Base-by-base conservation (phyloP, 306 rosid species). In the Fagus crenata region DNA sequence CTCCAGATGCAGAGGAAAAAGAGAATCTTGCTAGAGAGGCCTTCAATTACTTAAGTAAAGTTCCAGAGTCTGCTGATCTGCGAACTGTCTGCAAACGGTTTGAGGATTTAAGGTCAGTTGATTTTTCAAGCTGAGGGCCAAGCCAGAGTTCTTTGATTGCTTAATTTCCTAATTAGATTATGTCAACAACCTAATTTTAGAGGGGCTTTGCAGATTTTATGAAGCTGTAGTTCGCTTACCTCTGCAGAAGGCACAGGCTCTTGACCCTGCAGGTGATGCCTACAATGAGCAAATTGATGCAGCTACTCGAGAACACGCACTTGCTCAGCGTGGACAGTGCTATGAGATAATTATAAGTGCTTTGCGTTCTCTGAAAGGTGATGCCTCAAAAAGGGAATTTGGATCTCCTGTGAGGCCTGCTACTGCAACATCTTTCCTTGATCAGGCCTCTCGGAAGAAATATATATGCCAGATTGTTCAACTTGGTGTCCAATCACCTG, bases 151-250 rank as follows among this genome's bases (percentile, higher is more conserved):
- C 56, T 77, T 81, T 56, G 60, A 54, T 79, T 77, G 56, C 53
- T n/a, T 49, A n/a, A 67, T 7, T 33, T 28, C 46, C 6, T 79
- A 43, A 28, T 61, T 67, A 46, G 71, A 72, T 74, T 80, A 67
- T 67, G 56, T 83, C 73, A 81, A 63, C 76, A 74, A 70, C 67
- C 75, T 85, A 64, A 80, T 51, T 49, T 43, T 64, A 55, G 71
- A 73, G 64, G 49, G 69, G 39, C 2, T 32, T 78, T 91, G 85
- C 93, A 92, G 99, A 85, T 95, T 90, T 87, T 95, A 95, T 84
- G 99, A 95, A 86, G 98, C 98, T 18, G 99, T 95, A 56, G 97
- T 95, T 78, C 91, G 86, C 75, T 86, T 95, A 77, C 96, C 99
- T 82, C 89, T 95, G 76, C 99, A 95, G 84, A 95, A 95, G 89